Conservation (phyloP, 2,329 filamentous ascomycete species). For the Stachybotrys chartarum region DNA sequence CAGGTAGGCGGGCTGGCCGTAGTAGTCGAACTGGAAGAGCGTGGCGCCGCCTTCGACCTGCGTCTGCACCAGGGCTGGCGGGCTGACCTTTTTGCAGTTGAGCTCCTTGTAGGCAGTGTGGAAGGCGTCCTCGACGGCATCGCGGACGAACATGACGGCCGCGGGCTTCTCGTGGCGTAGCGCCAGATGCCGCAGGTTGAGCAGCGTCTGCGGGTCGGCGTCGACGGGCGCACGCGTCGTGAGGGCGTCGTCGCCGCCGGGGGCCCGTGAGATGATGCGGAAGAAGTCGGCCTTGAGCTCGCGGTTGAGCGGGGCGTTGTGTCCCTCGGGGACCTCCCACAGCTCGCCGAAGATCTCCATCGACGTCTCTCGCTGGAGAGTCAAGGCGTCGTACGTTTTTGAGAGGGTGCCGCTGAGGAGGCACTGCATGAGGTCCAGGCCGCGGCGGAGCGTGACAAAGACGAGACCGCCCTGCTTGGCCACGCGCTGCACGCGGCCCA, state of each 20-base stretch:
- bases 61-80: constrained; percentile 88
- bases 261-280: constrained; percentile 69
- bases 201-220: constrained; percentile 53
- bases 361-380: constrained; percentile 80
- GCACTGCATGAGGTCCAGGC: constrained; percentile 73
- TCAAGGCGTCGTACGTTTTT: constrained; percentile 86
- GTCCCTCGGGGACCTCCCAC: constrained; percentile 69
- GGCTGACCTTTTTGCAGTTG: constrained; percentile 74
- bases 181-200: constrained; percentile 77
- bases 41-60: constrained; percentile 91
- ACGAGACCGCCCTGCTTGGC: constrained; percentile 76
- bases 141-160: constrained; percentile 81
- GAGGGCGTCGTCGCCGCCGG: constrained; percentile 83
- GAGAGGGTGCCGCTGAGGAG: constrained; percentile 72
- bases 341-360: constrained; percentile 80
- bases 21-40: constrained; percentile 84
- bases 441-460: constrained; percentile 78
- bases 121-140: constrained; percentile 75
- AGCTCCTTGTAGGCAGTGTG: constrained; percentile 70
- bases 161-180: constrained; percentile 78
- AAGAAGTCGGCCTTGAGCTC: constrained; percentile 91
- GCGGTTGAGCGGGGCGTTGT: constrained; percentile 73
- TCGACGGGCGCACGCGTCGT: constrained; percentile 63
- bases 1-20: constrained; percentile 83
- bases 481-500: constrained; percentile 76